These are phyloP conservation scores for Claviceps capensis DNA, from an alignment of 2,329 filamentous ascomycete species.

Conservation along the genomic window DNA sequence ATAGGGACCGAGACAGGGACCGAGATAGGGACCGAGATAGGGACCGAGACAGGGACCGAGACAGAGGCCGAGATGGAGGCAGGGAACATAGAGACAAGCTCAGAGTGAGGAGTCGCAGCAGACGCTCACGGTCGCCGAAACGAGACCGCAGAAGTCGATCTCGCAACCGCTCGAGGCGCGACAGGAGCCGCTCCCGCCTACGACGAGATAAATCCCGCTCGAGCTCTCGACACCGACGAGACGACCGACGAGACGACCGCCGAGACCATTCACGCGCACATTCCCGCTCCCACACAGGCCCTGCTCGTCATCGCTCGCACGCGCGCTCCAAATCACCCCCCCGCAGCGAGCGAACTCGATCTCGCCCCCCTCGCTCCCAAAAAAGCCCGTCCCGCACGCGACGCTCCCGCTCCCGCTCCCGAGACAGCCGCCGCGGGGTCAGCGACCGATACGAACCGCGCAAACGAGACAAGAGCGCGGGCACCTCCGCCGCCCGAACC, in stretches of 20 bases:
- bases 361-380: constrained; percentile 11
- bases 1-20: background rate
- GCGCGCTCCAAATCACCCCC: constrained; percentile 19
- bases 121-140: constrained; percentile 25
- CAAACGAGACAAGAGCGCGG: constrained; percentile 19
- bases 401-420: constrained; percentile 11
- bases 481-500: constrained; percentile 22
- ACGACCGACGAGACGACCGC: constrained; percentile 18
- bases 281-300: constrained; percentile 13
- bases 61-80: background rate
- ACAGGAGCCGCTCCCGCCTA: constrained; percentile 21
- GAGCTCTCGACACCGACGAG: constrained; percentile 23
- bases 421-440: constrained; percentile 10
- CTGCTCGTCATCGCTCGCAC: constrained; percentile 19
- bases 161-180: constrained; percentile 19
- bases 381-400: constrained; percentile 7
- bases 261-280: constrained; percentile 11
- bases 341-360: constrained; percentile 16
- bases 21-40: background rate
- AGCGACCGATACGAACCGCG: constrained; percentile 9
- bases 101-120: constrained; percentile 18
- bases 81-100: constrained; percentile 9
- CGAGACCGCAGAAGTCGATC: constrained; percentile 20
- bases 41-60: background rate
- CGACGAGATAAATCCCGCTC: constrained; percentile 26